A percentile compares a stretch with the other conserved stretches of the same genome.
Conservation (phyloP, 192 early-diverging fungal species). For the Rhizoclosmatium sp. region DNA sequence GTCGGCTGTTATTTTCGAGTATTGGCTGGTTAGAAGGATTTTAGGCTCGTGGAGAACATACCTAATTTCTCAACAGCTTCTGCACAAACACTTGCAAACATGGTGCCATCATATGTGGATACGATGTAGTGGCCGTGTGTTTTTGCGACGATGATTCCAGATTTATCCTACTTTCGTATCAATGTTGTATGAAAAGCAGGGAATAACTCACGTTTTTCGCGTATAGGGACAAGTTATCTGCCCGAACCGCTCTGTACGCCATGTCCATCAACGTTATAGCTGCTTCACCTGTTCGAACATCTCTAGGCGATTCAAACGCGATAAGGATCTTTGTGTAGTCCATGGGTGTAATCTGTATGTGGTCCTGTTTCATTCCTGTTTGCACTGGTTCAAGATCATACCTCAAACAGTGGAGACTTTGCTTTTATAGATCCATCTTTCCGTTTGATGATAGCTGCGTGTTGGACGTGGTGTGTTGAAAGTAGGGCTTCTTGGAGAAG, state of each 20-base stretch:
- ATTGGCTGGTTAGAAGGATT: background rate
- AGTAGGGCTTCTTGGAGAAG: constrained; percentile 60
- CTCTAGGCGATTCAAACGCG: constrained; percentile 58
- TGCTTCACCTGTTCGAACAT: constrained; percentile 52
- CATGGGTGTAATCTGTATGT: constrained; percentile 33
- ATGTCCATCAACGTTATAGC: constrained; percentile 55
- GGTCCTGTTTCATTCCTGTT: background rate
- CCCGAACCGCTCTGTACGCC: constrained; percentile 52
- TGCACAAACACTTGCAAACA: constrained; percentile 62
- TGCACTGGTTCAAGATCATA: background rate
- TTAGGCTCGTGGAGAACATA: constrained; percentile 18
- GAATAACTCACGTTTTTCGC: constrained; percentile 53
- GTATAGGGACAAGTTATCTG: constrained; percentile 57
- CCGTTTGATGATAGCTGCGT: constrained; percentile 58
- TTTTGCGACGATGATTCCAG: constrained; percentile 54
- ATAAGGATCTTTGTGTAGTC: constrained; percentile 50
- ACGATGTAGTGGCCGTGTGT: constrained; percentile 60
- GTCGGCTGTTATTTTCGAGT: constrained; percentile 40
- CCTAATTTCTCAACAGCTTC: constrained; percentile 65
- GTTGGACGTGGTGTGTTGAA: constrained; percentile 54
- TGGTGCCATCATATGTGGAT: constrained; percentile 53
- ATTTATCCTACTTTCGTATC: constrained; percentile 43
- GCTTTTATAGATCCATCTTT: constrained; percentile 65
- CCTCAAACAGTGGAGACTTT: constrained; percentile 54
- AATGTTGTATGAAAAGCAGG: background rate